Base-by-base conservation (phyloP, 352 stramenopile species). In the Pythium angustatum region DNA sequence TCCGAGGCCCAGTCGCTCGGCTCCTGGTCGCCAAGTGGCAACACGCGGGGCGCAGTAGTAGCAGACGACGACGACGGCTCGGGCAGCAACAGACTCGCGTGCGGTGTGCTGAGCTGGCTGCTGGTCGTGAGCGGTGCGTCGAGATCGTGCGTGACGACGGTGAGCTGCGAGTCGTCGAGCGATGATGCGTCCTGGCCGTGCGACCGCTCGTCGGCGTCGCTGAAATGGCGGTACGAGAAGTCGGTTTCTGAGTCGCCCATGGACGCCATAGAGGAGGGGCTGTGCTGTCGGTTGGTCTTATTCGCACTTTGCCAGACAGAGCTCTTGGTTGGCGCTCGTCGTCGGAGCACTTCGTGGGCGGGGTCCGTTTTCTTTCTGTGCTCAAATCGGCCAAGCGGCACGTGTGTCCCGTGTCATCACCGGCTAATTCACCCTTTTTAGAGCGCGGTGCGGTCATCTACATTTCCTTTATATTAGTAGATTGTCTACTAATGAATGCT, bases 1-100 rank as follows among this genome's bases (percentile, higher is more conserved):
- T 73, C 66, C 4, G 66, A 73, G 7, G 59, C 60, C 66, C 66
- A 73, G 49, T 73, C 66, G 24, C 28, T 63, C 8, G 66, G 66
- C 54, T 69, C 66, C 3, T 33, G 31, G n/a, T 66, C 36, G 9
- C 43, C 64, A 0, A 17, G 27, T 14, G 12, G 27, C 15, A 26
- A 28, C 5, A 43, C 54, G 15, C 5, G 36, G 8, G 34, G 5
- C 49, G 21, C 49, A 3, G 26, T 27, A 17, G 30, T 22, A 36
- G 36, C 53, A 38, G 40, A 22, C 15, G 47, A 10, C 0, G 27
- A 26, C 17, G 57, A 57, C 22, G 40, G 27, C 45, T 72, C 64
- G 0, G 64, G 64, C 15, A 67, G 40, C 17, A 72, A 38, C 52
- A 67, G 63, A 47, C 48, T 61, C 30, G 30, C 48, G 34, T 70